Conservation (phyloP, 495 filamentous ascomycete species). For the Podospora didyma region DNA sequence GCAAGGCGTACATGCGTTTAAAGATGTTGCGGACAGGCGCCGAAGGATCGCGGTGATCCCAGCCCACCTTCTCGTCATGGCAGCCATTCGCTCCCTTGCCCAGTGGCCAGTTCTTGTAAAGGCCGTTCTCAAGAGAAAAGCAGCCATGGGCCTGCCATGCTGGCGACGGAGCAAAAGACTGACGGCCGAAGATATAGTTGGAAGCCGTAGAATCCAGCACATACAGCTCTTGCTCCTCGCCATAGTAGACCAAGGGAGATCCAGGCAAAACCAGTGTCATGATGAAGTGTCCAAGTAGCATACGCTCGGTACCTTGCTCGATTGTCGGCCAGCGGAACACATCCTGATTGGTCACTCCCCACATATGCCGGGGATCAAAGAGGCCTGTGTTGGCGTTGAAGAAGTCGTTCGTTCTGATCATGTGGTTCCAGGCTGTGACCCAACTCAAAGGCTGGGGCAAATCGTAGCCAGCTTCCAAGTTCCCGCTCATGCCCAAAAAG, state of each 20-base stretch:
- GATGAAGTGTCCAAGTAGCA: conserved; percentile 60
- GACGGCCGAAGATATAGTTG: conserved; percentile 70
- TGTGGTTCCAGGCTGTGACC: conserved; percentile 52
- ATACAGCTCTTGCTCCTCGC: conserved; percentile 70
- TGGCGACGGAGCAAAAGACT: conserved; percentile 60
- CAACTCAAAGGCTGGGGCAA: conserved; percentile 49
- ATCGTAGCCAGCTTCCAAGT: conserved; percentile 58
- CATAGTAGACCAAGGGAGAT: conserved; percentile 62
- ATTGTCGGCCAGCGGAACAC: conserved; percentile 72
- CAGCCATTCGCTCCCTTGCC: conserved; percentile 54
- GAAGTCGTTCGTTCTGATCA: conserved; percentile 62
- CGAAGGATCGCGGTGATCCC: conserved; percentile 68
- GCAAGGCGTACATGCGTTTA: conserved; percentile 63
- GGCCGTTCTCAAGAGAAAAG: conserved; percentile 51
- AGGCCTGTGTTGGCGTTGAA: conserved; percentile 60
- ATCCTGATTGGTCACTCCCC: conserved; percentile 68
- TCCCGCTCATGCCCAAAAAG: conserved; percentile 63
- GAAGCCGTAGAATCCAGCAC: conserved; percentile 61
- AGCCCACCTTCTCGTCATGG: conserved; percentile 51
- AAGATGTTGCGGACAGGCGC: conserved; percentile 63
- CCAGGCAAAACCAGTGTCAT: conserved; percentile 64
- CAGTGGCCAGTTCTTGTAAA: conserved; percentile 60
- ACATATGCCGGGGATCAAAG: conserved; percentile 71
- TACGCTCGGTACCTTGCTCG: conserved; percentile 57
- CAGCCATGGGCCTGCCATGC: conserved; percentile 72